Conservation (phyloP, 345 rosid species). For the Rhodomyrtus tomentosa region DNA sequence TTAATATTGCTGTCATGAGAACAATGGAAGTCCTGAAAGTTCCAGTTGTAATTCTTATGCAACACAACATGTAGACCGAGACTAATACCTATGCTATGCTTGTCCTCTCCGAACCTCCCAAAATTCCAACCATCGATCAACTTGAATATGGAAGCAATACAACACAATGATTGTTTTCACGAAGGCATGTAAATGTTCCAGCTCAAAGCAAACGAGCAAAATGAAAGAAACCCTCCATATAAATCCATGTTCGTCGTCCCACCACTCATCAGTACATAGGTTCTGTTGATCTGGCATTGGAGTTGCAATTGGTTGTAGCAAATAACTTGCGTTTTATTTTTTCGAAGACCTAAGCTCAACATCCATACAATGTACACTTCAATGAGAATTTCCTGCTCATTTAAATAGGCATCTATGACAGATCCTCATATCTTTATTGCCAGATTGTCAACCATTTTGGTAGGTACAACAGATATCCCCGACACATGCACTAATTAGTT, state of each 20-base stretch:
- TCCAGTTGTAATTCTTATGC: neutral
- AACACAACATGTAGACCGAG: neutral
- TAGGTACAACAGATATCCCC: neutral
- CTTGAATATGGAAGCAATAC: neutral
- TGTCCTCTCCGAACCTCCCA: neutral
- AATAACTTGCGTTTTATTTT: neutral
- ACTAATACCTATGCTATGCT: neutral
- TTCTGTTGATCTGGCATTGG: neutral
- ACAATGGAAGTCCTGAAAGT: neutral
- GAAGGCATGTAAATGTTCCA: neutral
- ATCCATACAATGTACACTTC: neutral
- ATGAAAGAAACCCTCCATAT: neutral
- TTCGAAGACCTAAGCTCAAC: neutral
- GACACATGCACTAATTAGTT: neutral
- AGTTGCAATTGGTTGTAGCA: neutral
- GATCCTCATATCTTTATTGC: neutral
- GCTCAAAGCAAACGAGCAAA: neutral
- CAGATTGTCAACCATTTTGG: neutral
- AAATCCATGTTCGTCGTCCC: neutral
- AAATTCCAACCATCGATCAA: neutral
- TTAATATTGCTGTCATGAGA: neutral
- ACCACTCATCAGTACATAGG: neutral
- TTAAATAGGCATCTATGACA: neutral
- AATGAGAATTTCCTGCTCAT: neutral
- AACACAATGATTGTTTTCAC: neutral